phyloP scores from a whole-genome alignment of 208 protist genomes.

The Leishmania gerbilli region DNA sequence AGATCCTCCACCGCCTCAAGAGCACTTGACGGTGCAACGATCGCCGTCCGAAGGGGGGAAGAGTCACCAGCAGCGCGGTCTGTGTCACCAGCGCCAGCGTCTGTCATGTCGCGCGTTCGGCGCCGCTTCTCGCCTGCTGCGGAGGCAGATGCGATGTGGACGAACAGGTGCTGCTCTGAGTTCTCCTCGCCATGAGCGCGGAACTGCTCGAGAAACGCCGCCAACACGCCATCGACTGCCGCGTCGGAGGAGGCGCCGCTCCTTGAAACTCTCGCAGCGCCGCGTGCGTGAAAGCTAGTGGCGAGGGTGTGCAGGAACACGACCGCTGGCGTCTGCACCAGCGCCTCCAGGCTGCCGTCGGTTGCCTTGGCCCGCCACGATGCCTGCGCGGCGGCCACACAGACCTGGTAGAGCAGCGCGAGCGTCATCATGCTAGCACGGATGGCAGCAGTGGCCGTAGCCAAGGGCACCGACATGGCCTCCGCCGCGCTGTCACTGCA shows the following conservation, averaged over 20 bases:
- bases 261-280: not conserved
- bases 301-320: conserved; percentile 15
- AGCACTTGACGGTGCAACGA: not conserved
- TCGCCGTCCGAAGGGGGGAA: not conserved
- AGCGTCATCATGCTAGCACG: conserved; percentile 18
- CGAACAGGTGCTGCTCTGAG: conserved; percentile 10
- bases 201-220: conserved; percentile 19
- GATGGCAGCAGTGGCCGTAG: not conserved
- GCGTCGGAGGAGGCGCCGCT: not conserved
- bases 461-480: not conserved
- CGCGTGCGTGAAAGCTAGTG: conserved; percentile 10
- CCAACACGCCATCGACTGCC: conserved; percentile 3
- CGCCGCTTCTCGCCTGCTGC: not conserved
- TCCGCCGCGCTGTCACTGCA: not conserved
- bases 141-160: conserved; percentile 12
- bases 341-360: conserved; percentile 6
- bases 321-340: conserved; percentile 10
- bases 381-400: conserved; percentile 15
- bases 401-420: conserved; percentile 30
- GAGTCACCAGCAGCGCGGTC: not conserved
- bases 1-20: conserved; percentile 9
- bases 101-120: not conserved
- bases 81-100: not conserved
- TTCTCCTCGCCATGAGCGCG: not conserved
- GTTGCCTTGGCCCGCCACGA: conserved; percentile 26